Conservation (phyloP, 2,329 filamentous ascomycete species). For the Ramularia endophylla region DNA sequence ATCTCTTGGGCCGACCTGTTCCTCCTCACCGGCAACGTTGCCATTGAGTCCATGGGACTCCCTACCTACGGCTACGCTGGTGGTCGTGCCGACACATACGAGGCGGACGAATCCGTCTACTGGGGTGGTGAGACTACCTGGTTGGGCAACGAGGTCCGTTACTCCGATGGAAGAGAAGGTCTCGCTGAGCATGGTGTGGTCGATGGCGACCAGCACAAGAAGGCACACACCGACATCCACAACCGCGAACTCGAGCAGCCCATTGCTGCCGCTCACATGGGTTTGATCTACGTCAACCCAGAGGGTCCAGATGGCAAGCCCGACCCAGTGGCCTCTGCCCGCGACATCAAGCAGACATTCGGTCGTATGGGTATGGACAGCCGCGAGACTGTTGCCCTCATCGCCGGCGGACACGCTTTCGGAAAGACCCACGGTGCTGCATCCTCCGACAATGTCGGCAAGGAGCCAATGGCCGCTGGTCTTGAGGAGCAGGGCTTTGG, state of each 20-base stretch:
- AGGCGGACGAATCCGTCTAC: constrained; percentile 70
- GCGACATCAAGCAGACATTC: constrained; percentile 70
- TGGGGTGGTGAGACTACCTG: constrained; percentile 72
- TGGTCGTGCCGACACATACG: constrained; percentile 66
- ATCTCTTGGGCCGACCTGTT: constrained; percentile 74
- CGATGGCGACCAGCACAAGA: constrained; percentile 37
- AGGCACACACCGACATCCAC: constrained; percentile 43
- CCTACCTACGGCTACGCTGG: constrained; percentile 68
- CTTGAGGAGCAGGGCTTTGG: constrained; percentile 66
- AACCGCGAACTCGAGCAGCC: constrained; percentile 62
- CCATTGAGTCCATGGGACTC: constrained; percentile 70
- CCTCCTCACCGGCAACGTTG: constrained; percentile 68
- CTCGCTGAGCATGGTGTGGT: constrained; percentile 37
- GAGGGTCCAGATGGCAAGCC: constrained; percentile 69
- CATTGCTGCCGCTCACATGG: constrained; percentile 64
- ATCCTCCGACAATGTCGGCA: constrained; percentile 56
- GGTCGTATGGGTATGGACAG: constrained; percentile 78
- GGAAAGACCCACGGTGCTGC: constrained; percentile 76
- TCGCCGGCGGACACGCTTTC: constrained; percentile 71
- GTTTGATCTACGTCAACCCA: constrained; percentile 77
- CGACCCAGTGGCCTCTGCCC: constrained; percentile 61
- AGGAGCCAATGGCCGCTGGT: constrained; percentile 59
- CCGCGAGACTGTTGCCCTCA: constrained; percentile 73
- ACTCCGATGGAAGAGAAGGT: constrained; percentile 49
- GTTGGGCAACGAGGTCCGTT: constrained; percentile 69